Evolutionary conservation across 148 eudicot genomes (phyloP).

Genomic region (Vaccinium darrowii): DNA sequence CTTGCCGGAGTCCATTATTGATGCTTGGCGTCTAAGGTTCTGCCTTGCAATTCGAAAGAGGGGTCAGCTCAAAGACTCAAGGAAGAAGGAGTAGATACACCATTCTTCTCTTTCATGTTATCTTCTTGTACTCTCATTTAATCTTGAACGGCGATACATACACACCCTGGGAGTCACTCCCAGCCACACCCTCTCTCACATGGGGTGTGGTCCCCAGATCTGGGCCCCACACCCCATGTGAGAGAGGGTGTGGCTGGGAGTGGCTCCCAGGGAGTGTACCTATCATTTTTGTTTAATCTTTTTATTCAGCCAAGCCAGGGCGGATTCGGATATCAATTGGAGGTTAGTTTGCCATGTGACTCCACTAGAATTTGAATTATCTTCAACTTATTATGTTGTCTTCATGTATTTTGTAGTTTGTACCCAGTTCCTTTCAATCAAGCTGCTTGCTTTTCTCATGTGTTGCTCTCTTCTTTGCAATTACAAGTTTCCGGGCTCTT

Average conservation of each 20-base stretch:
- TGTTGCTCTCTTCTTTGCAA: neutral
- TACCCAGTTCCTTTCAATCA: neutral
- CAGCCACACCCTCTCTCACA: no score
- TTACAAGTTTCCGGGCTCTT: neutral
- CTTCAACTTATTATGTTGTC: neutral
- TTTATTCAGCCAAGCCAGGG: neutral
- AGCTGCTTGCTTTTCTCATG: neutral
- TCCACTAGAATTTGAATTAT: neutral
- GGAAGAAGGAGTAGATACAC: constrained; percentile 41
- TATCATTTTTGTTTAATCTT: no score
- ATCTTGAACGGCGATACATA: no score
- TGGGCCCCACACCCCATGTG: no score
- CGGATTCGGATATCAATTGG: neutral
- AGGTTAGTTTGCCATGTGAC: neutral
- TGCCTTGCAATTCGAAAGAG: constrained; percentile 55
- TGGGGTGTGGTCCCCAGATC: no score
- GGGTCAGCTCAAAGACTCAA: constrained; percentile 59
- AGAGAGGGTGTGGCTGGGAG: no score
- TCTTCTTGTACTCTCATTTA: neutral
- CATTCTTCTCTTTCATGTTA: neutral
- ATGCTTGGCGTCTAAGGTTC: constrained; percentile 46
- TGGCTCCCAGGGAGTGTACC: no score
- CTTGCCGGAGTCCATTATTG: constrained; percentile 51
- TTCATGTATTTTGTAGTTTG: neutral
- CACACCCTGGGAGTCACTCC: no score